phyloP scores from a whole-genome alignment of 108 stramenopile species.

The Conticribra guillardii region DNA sequence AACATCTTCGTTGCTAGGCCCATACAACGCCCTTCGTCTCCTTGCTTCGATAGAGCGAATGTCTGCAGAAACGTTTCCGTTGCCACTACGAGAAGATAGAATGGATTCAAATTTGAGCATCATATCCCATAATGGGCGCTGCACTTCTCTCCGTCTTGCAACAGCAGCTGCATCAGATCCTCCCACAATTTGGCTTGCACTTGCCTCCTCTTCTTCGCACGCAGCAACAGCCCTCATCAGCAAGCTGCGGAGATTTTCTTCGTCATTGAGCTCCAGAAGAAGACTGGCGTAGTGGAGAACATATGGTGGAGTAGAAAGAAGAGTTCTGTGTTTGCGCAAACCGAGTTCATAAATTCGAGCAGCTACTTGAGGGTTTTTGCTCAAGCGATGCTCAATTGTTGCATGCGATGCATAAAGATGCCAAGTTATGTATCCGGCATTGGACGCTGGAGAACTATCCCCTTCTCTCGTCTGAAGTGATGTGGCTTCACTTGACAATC shows the following conservation, averaged over 20 bases:
- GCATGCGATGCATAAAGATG: constrained; percentile 86
- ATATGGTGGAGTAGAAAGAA: constrained; percentile 78
- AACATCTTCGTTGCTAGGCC: constrained; percentile 81
- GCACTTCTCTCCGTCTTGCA: constrained; percentile 41
- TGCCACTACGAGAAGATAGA: constrained; percentile 42
- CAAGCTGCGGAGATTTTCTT: constrained; percentile 80
- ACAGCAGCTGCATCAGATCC: constrained; percentile 26
- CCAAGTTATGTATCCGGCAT: constrained; percentile 71
- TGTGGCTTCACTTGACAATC: constrained; percentile 3
- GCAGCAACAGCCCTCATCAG: constrained; percentile 83
- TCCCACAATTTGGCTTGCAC: constrained; percentile 3
- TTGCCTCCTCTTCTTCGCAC: constrained; percentile 63
- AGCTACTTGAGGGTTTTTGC: constrained; percentile 77
- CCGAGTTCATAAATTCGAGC: constrained; percentile 88
- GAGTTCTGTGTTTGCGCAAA: constrained; percentile 71
- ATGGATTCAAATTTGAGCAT: constrained; percentile 83
- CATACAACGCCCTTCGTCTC: constrained; percentile 75
- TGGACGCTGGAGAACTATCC: background rate
- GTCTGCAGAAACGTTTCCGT: constrained; percentile 51
- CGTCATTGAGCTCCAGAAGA: constrained; percentile 82
- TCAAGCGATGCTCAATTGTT: constrained; percentile 79
- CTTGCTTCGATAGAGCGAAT: constrained; percentile 69
- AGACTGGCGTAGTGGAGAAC: constrained; percentile 82
- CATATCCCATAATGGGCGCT: constrained; percentile 85
- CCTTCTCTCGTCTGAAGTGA: background rate